Percentiles rank a stretch among this genome's conserved stretches.
Evolutionary conservation across 2,329 filamentous ascomycete species (phyloP).

Genomic region (Paecilomyces fulvus): DNA sequence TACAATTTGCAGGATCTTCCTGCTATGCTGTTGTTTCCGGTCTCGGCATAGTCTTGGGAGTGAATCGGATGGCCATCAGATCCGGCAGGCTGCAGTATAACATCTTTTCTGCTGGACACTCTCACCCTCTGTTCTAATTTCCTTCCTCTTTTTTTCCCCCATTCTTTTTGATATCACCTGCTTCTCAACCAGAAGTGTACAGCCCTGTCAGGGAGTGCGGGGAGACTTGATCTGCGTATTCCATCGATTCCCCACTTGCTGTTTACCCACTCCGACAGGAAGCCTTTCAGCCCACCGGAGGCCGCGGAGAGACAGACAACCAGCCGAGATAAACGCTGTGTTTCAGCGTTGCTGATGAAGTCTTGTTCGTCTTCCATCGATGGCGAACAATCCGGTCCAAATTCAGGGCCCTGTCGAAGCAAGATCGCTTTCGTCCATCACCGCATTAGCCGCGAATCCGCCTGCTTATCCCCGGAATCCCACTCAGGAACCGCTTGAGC

Average conservation of each 20-base stretch:
- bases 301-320: neutral
- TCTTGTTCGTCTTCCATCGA: neutral
- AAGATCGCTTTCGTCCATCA: conserved; percentile 71
- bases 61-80: neutral
- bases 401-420: conserved; percentile 56
- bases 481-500: conserved; percentile 57
- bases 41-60: neutral
- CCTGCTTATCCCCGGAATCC: conserved; percentile 77
- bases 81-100: neutral
- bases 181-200: neutral
- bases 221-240: neutral
- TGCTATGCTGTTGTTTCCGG: neutral
- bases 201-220: neutral
- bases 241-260: neutral
- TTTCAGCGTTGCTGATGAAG: neutral
- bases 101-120: neutral
- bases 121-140: neutral
- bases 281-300: neutral
- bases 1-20: neutral
- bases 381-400: neutral
- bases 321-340: neutral
- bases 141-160: neutral
- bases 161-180: neutral
- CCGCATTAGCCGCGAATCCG: conserved; percentile 73
- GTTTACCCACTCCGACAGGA: neutral